A percentile compares a stretch with the other conserved stretches of the same genome.
Evolutionary conservation across 805 yeast species (phyloP).

Genomic region (Candida pini): DNA sequence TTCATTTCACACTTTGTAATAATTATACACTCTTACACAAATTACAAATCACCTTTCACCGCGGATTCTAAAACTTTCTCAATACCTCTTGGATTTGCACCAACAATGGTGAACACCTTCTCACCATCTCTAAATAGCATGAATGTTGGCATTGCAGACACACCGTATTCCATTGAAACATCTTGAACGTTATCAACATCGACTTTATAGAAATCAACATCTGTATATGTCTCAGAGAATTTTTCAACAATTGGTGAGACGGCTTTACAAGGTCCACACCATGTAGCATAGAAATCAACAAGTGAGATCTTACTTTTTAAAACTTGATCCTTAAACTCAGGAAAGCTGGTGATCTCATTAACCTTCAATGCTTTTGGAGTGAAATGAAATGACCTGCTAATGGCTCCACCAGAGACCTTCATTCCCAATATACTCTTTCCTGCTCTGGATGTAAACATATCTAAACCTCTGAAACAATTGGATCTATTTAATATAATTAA

Average conservation of each 20-base stretch:
- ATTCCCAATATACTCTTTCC: too few species aligned
- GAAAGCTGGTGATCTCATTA: constrained; percentile 28
- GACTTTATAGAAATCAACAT: constrained; percentile 59
- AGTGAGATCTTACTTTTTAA: constrained; percentile 38
- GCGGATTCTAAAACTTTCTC: constrained; percentile 26
- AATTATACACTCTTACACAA: too few species aligned
- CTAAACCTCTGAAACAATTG: too few species aligned
- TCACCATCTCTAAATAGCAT: constrained; percentile 57
- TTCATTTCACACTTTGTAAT: too few species aligned
- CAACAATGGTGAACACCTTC: constrained; percentile 51
- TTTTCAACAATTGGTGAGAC: constrained; percentile 51
- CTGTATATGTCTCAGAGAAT: constrained; percentile 37
- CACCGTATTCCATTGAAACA: constrained; percentile 53
- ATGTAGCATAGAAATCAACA: constrained; percentile 64
- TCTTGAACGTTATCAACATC: constrained; percentile 64
- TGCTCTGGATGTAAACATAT: too few species aligned
- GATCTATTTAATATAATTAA: too few species aligned
- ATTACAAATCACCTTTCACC: constrained; percentile 10
- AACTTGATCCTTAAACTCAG: constrained; percentile 32
- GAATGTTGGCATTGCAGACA: constrained; percentile 76
- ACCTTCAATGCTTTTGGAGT: constrained; percentile 17
- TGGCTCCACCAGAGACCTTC: too few species aligned
- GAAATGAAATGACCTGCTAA: constrained; percentile 11
- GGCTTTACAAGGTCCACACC: constrained; percentile 82
- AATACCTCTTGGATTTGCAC: constrained; percentile 48